A percentile compares a stretch with the other conserved stretches of the same genome.
phyloP scores from a whole-genome alignment of 179 eudicot genomes.

The Spinacia oleracea region DNA sequence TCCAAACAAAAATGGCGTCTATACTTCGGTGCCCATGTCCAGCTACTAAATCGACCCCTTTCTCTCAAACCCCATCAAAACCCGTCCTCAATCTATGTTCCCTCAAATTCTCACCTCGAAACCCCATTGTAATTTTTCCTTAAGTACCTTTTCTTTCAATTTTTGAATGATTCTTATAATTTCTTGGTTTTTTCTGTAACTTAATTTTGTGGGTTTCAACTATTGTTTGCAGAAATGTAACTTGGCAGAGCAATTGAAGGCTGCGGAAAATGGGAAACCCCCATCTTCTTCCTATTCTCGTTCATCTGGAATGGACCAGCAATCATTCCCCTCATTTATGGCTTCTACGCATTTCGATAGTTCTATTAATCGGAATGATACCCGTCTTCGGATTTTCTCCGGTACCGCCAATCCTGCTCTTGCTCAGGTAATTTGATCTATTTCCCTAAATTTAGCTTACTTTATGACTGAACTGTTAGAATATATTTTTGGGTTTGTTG shows the following conservation, averaged over 20 bases:
- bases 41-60: constrained; percentile 11
- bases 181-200: not conserved
- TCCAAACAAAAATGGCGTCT: constrained; percentile 33
- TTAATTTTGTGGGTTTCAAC: constrained; percentile 5
- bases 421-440: constrained; percentile 59
- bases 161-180: not conserved
- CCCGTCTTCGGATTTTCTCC: constrained; percentile 86
- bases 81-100: not conserved
- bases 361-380: constrained; percentile 40
- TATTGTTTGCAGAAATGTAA: constrained; percentile 53
- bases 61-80: constrained; percentile 16
- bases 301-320: constrained; percentile 28
- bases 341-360: constrained; percentile 36
- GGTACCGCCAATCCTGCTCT: constrained; percentile 94
- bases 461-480: not conserved
- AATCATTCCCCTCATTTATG: constrained; percentile 52
- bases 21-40: constrained; percentile 17
- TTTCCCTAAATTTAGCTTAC: too few relatives aligned
- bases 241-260: constrained; percentile 59
- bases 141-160: not conserved
- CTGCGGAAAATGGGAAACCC: constrained; percentile 64
- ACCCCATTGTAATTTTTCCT: constrained; percentile 31
- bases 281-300: constrained; percentile 32
- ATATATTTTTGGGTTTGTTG: not conserved
- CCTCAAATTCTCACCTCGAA: constrained; percentile 18